Base-by-base conservation (phyloP, 2,329 filamentous ascomycete species). In the Diaporthe vaccinii region DNA sequence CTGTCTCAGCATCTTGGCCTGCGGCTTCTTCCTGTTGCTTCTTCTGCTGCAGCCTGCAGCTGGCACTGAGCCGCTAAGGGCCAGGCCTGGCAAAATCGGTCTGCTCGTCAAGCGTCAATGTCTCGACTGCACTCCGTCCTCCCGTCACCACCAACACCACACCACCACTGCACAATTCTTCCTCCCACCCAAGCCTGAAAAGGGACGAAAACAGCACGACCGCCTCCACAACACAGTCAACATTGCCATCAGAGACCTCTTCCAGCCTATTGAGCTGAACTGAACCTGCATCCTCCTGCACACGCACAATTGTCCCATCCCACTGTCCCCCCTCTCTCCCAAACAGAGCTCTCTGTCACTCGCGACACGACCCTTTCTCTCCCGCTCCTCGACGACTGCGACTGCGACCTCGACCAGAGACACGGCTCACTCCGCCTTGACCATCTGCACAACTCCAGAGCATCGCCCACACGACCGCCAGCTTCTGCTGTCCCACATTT, bases 21-120 rank as follows among this genome's bases (percentile, higher is more conserved):
- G 25, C 25, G 25, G 39, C 59, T 44, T 62, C 59, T 65, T 44
- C 39, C 25, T n/a, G n/a, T 14, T 53, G 49, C 49, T 53, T 53
- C 49, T 53, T 53, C 57, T 65, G 41, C 39, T 49, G 46, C 36
- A 68, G 65, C 31, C 65, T 68, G 65, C 46, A 68, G 65, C 31
- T 69, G 65, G 65, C 34, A n/a, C 41, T 69, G 49, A 69, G 65
- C 65, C 65, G 65, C 65, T 69, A 69, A 49, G 36, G 34, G 34
- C 65, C n/a, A 41, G 49, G 65, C 65, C 65, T 69, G 34, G 65
- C 65, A 69, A 69, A 69, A 55, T 55, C 17, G 34, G 46, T 51
- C 46, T 41, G 65, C 34, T 69, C 31, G 65, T 41, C 31, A 31
- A 46, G 31, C 65, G n/a, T 36, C 46, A 53, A 53, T 46, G 65